Conservation (phyloP, 805 yeast genomes). For the Wickerhamomyces pijperi region DNA sequence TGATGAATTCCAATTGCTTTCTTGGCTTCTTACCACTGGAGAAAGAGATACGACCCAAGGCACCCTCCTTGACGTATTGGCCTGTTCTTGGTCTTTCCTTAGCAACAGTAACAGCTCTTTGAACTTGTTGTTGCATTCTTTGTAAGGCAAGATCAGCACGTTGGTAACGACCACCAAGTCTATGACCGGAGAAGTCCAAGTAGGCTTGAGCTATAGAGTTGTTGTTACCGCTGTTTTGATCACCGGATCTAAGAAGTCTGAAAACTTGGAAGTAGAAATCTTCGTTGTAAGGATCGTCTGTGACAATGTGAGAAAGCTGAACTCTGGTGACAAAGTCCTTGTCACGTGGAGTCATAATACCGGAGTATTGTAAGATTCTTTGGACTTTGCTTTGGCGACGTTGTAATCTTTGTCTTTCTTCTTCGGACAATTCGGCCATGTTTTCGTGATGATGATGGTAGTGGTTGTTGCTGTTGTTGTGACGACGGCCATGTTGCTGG, state of each 20-base stretch:
- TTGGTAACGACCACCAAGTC: conserved; percentile 75
- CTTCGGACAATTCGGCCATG: conserved; percentile 44
- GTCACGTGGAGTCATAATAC: conserved; percentile 95
- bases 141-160: conserved; percentile 86
- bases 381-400: conserved; percentile 66
- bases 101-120: conserved; percentile 91
- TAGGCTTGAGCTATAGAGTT: conserved; percentile 89
- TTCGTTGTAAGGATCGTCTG: conserved; percentile 94
- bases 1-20: conserved; percentile 62
- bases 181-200: conserved; percentile 82
- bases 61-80: conserved; percentile 67
- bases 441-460: conserved; percentile 20
- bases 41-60: conserved; percentile 76
- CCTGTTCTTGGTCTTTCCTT: conserved; percentile 65
- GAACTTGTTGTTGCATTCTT: conserved; percentile 97
- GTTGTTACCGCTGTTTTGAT: conserved; percentile 32
- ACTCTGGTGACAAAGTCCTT: conserved; percentile 91
- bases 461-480: conserved; percentile 10
- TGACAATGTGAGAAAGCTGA: conserved; percentile 89
- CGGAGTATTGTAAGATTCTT: conserved; percentile 71
- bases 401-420: conserved; percentile 57
- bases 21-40: conserved; percentile 80
- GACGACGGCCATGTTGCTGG: conserved; percentile 17
- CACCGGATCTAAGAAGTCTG: conserved; percentile 54
- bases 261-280: conserved; percentile 93